Percentiles rank a stretch among this genome's conserved stretches.
phyloP scores from a whole-genome alignment of 768 basidiomycete species.

The Infundibulicybe gibba region DNA sequence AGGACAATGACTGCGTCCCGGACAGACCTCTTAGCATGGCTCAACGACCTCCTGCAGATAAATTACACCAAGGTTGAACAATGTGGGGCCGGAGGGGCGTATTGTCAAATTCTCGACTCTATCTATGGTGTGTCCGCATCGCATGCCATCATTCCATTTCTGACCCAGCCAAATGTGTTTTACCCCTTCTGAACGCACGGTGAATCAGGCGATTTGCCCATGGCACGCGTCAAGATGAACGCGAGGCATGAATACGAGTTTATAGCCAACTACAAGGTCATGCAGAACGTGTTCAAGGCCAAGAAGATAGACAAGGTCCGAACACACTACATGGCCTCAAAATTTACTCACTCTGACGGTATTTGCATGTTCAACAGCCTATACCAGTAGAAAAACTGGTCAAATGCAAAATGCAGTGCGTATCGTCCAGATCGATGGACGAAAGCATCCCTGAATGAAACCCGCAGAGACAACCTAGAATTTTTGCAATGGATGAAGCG shows the following conservation, averaged over 20 bases:
- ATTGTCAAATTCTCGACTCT: slow-evolving; percentile 94
- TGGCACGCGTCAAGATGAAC: slow-evolving; percentile 92
- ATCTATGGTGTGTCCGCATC: slow-evolving; percentile 69
- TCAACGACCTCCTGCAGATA: slow-evolving; percentile 89
- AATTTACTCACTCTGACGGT: too few relatives aligned
- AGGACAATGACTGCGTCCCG: slow-evolving; percentile 65
- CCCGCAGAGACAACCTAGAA: slow-evolving; percentile 90
- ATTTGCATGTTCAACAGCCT: slow-evolving; percentile 47
- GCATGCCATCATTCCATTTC: slow-evolving; percentile 3
- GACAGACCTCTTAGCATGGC: slow-evolving; percentile 87
- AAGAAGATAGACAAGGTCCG: slow-evolving; percentile 93
- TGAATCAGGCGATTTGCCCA: slow-evolving; percentile 76
- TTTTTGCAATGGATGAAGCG: slow-evolving; percentile 97
- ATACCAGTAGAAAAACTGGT: slow-evolving; percentile 93
- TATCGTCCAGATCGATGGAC: slow-evolving; percentile 14
- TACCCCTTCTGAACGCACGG: not conserved
- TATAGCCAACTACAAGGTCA: slow-evolving; percentile 90
- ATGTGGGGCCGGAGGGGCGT: slow-evolving; percentile 87
- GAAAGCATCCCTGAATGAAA: slow-evolving; percentile 2
- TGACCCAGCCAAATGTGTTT: slow-evolving; percentile 6
- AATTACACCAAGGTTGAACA: slow-evolving; percentile 93
- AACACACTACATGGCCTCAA: not conserved
- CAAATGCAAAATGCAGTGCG: slow-evolving; percentile 99
- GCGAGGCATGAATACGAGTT: slow-evolving; percentile 97
- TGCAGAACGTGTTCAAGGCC: slow-evolving; percentile 88